Base-by-base conservation (phyloP, 2,329 filamentous ascomycete species). In the Alternaria hordeiaustralica region DNA sequence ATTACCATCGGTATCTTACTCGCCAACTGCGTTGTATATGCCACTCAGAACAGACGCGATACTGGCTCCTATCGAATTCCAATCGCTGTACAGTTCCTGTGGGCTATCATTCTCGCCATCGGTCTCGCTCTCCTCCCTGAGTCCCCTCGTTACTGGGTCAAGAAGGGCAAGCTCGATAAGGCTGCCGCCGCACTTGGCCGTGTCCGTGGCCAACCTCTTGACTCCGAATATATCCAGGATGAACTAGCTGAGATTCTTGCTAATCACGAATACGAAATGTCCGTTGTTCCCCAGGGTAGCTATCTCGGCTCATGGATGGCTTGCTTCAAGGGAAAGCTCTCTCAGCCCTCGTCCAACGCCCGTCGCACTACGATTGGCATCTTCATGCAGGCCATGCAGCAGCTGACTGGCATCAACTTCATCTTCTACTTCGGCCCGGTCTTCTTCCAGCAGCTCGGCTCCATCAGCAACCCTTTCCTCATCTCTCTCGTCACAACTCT, bases 171-270 rank as follows among this genome's bases (percentile, higher is more conserved):
- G 72, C 85, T 94, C 62, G 88, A 90, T 63, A 77, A 85, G 64
- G 93, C 93, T 50, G 87, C 89, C 64, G 64, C 81, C 1, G 82
- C 88, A n/a, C 87, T 97, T 11, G 81, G 88, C 58, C 86, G 86
- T 66, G 87, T 97, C 49, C 92, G 93, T 80, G 92, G 91, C 66
- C 91, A 96, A 84, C 86, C 90, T 54, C 76, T 83, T 61, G 88
- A 92, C 63, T 94, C 91, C 18, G 88, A 93, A 71, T 94, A 88
- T 81, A 90, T 97, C 80, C 89, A 92, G 83, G 83, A 88, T 66
- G 93, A 97, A 82, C 87, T 96, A 54, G 88, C 91, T 60, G 93
- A 97, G 84, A 95, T 97, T 72, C 87, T 96, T 66, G 94, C 93
- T 85, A 97, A 97, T 86, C 88, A 96, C 82, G 92, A 93, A 83